These are phyloP conservation scores for Lactifluus rugatus DNA, from an alignment of 768 basidiomycete species.

Conservation along the genomic window DNA sequence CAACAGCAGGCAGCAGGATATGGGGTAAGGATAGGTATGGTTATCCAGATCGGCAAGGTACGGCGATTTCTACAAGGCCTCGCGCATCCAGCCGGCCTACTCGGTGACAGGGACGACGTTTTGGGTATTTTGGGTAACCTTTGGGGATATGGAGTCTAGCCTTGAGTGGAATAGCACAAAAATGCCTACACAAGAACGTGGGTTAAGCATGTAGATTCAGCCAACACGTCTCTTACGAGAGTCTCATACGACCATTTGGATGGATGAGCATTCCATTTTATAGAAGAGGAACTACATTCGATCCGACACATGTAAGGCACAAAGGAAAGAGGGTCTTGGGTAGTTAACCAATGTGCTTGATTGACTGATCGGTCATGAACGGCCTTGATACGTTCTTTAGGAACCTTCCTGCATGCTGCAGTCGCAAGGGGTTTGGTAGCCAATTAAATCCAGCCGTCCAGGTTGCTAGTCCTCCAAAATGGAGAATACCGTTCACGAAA, in stretches of 20 bases:
- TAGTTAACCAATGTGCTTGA: background rate
- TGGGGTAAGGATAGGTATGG: background rate
- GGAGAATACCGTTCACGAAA: background rate
- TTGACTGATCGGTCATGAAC: constrained; percentile 7
- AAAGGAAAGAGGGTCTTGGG: background rate
- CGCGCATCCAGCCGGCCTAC: background rate
- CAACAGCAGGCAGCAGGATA: background rate
- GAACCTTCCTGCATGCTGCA: background rate
- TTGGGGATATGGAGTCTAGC: background rate
- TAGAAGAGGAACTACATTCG: background rate
- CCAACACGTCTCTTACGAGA: background rate
- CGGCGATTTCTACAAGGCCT: background rate
- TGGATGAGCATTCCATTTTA: background rate
- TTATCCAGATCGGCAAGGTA: constrained; percentile 1
- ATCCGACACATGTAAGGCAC: background rate
- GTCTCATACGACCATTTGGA: background rate
- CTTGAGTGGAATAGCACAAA: background rate
- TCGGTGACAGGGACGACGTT: background rate
- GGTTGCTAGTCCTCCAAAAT: background rate
- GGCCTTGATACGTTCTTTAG: background rate
- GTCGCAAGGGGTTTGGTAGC: background rate
- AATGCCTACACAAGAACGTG: constrained; percentile 2
- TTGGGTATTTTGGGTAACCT: background rate
- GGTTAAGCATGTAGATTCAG: background rate
- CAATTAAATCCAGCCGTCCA: background rate